phyloP scores from a whole-genome alignment of 1,139 yeast species.

The Hansenula anomala region DNA sequence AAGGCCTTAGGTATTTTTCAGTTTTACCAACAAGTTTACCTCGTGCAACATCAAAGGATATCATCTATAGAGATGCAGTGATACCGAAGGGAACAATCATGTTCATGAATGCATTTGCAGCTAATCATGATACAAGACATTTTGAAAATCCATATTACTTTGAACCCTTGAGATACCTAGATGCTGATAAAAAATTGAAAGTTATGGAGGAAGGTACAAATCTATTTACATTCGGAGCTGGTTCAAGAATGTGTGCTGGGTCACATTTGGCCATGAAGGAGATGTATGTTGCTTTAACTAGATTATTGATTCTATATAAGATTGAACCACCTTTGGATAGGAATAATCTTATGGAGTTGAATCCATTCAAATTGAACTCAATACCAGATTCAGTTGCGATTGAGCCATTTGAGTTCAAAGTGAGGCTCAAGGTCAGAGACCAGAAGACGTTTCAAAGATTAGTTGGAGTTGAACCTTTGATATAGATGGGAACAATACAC shows the following conservation, averaged over 20 bases:
- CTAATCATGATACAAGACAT: constrained; percentile 53
- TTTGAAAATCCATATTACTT: constrained; percentile 50
- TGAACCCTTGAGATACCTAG: constrained; percentile 56
- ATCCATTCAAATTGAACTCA: constrained; percentile 45
- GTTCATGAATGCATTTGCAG: constrained; percentile 67
- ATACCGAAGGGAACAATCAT: constrained; percentile 55
- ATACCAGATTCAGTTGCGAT: constrained; percentile 54
- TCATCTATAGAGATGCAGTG: constrained; percentile 32
- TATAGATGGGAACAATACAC: too few relatives aligned
- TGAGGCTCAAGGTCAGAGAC: constrained; percentile 29
- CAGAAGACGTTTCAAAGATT: constrained; percentile 7
- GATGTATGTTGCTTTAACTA: constrained; percentile 42
- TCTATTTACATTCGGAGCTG: constrained; percentile 68
- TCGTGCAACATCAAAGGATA: constrained; percentile 48
- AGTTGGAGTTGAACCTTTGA: not conserved
- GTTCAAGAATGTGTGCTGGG: constrained; percentile 69
- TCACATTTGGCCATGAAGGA: constrained; percentile 57
- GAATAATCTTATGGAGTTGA: constrained; percentile 33
- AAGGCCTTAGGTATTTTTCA: constrained; percentile 57
- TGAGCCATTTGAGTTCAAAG: constrained; percentile 46
- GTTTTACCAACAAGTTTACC: constrained; percentile 69
- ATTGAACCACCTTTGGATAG: constrained; percentile 36
- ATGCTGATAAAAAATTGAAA: constrained; percentile 20
- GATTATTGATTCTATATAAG: constrained; percentile 34
- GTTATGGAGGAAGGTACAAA: constrained; percentile 23